Base-by-base conservation (phyloP, 208 protist species). In the Leishmania major region DNA sequence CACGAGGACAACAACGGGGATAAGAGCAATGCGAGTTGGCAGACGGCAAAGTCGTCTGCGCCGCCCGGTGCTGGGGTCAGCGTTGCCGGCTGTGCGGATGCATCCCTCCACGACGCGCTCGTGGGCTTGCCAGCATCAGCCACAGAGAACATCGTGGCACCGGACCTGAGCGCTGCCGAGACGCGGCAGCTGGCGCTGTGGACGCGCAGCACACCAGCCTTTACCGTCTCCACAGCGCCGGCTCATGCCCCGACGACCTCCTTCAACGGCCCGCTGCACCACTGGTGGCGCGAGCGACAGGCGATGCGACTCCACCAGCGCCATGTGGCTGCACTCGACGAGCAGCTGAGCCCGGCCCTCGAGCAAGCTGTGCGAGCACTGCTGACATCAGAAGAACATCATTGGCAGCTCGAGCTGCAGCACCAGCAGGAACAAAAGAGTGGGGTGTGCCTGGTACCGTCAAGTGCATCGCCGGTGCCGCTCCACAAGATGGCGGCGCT, bases 211-310 rank as follows among this genome's bases (percentile, higher is more conserved):
- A 57, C 71, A 13, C 13, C 57, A 49, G 37, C 53, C 60, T n/a
- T 62, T 49, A 55, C 60, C 49, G 22, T 74, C 22, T 45, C 83
- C 15, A 40, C 28, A 11, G n/a, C 15, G 4, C 40, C 62, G 15
- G 15, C 67, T 43, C 62, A 79, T 43, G 67, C 74, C 22, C 25
- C 17, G 5, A 35, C 49, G 22, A 25, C 40, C 37, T 66, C 78
- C 73, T 47, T 57, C 31, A 72, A 59, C 62, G 77, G 74, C 59
- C 47, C 79, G 37, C 80, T 97, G 57, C 94, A 96, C 57, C 79
- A 83, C 40, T 89, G 81, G 84, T 97, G 92, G 92, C 87, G 88
- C 4, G 53, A 81, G 7, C 89, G 94, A 28, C 87, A 92, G 77
- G 78, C 85, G 22, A 77, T 77, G 73, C 89, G 92, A 11, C 40